Evolutionary conservation across 2,329 filamentous ascomycete species (phyloP).

Genomic region (Claviceps digitariae): DNA sequence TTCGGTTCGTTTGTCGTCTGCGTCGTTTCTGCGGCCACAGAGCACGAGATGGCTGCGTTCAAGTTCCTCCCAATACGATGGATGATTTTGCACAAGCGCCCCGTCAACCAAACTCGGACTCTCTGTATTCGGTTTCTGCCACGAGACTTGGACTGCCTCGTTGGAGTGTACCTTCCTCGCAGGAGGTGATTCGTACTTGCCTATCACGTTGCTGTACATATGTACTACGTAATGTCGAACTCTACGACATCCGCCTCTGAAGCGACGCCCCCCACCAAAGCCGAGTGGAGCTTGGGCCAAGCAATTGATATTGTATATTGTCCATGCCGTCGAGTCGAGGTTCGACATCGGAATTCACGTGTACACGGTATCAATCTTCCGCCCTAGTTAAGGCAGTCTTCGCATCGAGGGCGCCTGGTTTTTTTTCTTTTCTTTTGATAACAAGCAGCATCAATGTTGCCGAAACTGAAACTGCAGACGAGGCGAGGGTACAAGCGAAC

Average conservation of each 20-base stretch:
- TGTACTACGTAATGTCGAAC: background rate
- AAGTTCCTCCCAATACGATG: too few species aligned
- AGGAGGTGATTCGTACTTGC: too few species aligned
- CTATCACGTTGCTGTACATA: too few species aligned
- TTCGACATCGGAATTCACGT: background rate
- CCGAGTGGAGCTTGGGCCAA: background rate
- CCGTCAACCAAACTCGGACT: background rate
- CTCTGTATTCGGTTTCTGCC: background rate
- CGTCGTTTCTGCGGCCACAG: background rate
- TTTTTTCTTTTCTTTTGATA: too few species aligned
- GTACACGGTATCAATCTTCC: background rate
- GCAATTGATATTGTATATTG: background rate
- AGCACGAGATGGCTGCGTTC: background rate
- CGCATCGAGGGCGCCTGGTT: too few species aligned
- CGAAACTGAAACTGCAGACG: background rate
- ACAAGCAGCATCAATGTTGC: too few species aligned
- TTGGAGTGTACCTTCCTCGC: background rate
- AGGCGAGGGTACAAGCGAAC: background rate
- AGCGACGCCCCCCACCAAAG: background rate
- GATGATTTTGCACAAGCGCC: background rate
- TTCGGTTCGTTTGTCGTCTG: background rate
- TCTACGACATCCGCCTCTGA: background rate
- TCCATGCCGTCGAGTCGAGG: too few species aligned
- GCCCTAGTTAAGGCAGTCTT: background rate
- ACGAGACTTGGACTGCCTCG: background rate